Base-by-base conservation (phyloP, 441 rosid genomes). In the Breynia disticha region DNA sequence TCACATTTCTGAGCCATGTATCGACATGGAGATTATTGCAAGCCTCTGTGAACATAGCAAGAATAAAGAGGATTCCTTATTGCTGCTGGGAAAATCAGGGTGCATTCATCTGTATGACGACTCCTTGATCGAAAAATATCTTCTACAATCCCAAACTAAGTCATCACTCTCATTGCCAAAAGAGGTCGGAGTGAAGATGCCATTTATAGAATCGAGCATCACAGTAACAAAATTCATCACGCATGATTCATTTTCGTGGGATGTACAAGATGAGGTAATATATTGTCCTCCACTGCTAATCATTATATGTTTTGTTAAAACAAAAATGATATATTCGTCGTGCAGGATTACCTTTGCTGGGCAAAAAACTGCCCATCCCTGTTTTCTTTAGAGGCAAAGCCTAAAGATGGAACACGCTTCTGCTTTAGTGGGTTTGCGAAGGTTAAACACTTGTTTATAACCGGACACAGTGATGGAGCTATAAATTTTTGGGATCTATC, bases 401-500 rank as follows among this genome's bases (percentile, higher is more conserved):
- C 67, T 38, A 91, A 80, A 72, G 93, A 86, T 53, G 74, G 72
- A 63, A 63, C 67, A 17, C 76, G 70, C 49, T 72, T 61, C 50
- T 73, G 69, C 45, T 83, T 84, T 66, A 74, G 68, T 58, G 96
- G 96, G 54, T 84, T 87, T 68, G 45, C 81, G 54, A 86, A 86
- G 77, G 74, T 88, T 60, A 84, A 77, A 62, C 81, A 91, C 69
- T 67, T 91, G 69, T 84, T 74, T 72, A 74, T 91, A 64, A 79
- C 90, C 20, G 98, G 98, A 42, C 98, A 88, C 59, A 71, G 78
- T 55, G 84, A 88, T 69, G 98, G 98, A 68, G 74, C 79, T 48
- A 73, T 82, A 64, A 67, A 84, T 56, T 79, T 91, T 57, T 91
- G 97, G 98, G 95, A 91, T 72, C 71, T 77, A 59, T 70, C 95